phyloP scores from a whole-genome alignment of 2,329 filamentous ascomycete genomes.

The Rutstroemia sp. region DNA sequence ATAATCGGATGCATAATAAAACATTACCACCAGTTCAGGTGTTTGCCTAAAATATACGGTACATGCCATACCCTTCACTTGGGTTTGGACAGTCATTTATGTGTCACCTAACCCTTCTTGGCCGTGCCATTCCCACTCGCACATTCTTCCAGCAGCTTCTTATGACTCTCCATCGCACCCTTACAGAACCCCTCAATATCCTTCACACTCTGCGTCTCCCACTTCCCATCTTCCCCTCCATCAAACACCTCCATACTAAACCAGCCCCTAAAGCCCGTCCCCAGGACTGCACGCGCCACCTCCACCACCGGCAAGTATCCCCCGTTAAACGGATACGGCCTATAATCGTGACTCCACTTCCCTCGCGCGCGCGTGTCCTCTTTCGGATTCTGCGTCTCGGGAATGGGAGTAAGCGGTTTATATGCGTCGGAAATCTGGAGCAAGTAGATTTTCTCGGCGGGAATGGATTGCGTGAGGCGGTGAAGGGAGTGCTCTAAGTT shows the following conservation, averaged over 20 bases:
- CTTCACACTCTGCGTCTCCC: slow-evolving; percentile 39
- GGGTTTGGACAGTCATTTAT: neutral
- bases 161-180: slow-evolving; percentile 37
- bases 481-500: slow-evolving; percentile 47
- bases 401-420: slow-evolving; percentile 48
- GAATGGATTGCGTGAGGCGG: slow-evolving; percentile 49
- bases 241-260: slow-evolving; percentile 68
- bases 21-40: too few species aligned
- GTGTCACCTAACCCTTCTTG: neutral
- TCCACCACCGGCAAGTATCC: slow-evolving; percentile 62
- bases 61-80: neutral
- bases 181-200: slow-evolving; percentile 40
- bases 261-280: slow-evolving; percentile 57
- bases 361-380: slow-evolving; percentile 52
- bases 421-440: slow-evolving; percentile 73
- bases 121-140: neutral
- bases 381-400: slow-evolving; percentile 30
- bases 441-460: slow-evolving; percentile 64
- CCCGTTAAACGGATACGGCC: slow-evolving; percentile 61
- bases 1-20: too few species aligned
- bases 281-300: slow-evolving; percentile 57
- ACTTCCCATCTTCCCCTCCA: slow-evolving; percentile 38
- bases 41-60: too few species aligned
- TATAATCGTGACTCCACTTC: slow-evolving; percentile 64
- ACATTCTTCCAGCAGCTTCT: slow-evolving; percentile 28